Evolutionary conservation across 73 alveolate genomes (phyloP).

Genomic region (Tetrahymena malaccensis): DNA sequence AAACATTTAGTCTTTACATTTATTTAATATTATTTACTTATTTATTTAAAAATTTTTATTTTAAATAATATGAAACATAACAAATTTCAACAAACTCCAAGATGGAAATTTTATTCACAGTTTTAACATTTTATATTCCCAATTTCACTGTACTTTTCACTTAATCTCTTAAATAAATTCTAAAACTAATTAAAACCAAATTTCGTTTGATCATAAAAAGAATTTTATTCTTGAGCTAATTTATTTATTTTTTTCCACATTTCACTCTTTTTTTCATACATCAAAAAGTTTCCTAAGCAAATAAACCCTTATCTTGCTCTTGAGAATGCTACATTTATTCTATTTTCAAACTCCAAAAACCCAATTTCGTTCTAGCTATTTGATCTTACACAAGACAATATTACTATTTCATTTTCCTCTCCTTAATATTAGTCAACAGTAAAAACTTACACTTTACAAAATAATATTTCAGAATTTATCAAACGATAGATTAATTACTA

Average conservation of each 20-base stretch:
- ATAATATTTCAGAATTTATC: background rate
- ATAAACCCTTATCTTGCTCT: slow-evolving; percentile 83
- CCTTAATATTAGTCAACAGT: slow-evolving; percentile 88
- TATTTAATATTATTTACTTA: no score
- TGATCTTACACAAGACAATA: slow-evolving; percentile 72
- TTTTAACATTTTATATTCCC: background rate
- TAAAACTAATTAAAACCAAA: background rate
- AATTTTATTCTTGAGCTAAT: background rate
- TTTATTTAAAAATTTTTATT: no score
- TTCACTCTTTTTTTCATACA: background rate
- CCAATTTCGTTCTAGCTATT: slow-evolving; percentile 60
- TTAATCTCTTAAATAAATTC: background rate
- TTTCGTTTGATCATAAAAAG: background rate
- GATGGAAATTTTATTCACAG: background rate
- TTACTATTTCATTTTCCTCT: slow-evolving; percentile 82
- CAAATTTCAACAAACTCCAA: background rate
- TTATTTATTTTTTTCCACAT: background rate
- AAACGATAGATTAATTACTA: slow-evolving; percentile 14
- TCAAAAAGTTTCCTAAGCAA: slow-evolving; percentile 69
- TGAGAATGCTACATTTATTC: slow-evolving; percentile 86
- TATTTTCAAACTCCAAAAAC: slow-evolving; percentile 58
- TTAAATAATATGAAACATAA: no score
- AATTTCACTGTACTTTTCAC: background rate
- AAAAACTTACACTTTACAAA: slow-evolving; percentile 28
- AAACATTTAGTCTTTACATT: no score